Conservation (phyloP, 2,329 filamentous ascomycete species). For the Pseudophaeomoniella oleicola region DNA sequence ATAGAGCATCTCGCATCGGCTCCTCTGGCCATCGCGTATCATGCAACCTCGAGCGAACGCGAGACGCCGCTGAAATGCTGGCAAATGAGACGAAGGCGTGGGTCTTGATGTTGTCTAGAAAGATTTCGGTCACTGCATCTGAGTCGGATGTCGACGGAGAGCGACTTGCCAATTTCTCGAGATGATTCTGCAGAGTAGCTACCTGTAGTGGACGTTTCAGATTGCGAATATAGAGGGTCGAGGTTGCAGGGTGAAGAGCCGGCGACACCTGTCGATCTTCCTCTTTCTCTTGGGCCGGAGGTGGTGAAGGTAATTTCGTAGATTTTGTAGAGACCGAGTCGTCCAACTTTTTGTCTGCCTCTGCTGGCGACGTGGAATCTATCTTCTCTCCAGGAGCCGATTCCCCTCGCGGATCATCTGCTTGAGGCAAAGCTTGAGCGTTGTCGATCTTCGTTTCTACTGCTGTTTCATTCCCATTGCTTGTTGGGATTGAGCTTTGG, state of each 20-base stretch:
- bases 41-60: slow-evolving; percentile 65
- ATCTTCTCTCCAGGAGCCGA: slow-evolving; percentile 4
- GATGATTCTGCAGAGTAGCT: slow-evolving; percentile 50
- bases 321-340: background rate
- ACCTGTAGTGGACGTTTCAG: slow-evolving; percentile 76
- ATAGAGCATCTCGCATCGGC: slow-evolving; percentile 66
- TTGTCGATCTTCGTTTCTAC: too few species aligned
- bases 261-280: slow-evolving; percentile 31
- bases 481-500: too few species aligned
- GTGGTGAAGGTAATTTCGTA: slow-evolving; percentile 3
- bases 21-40: slow-evolving; percentile 76
- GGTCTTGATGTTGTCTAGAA: slow-evolving; percentile 71
- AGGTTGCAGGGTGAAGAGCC: slow-evolving; percentile 56
- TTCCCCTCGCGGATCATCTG: background rate
- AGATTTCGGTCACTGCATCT: slow-evolving; percentile 51
- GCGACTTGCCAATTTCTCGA: slow-evolving; percentile 53
- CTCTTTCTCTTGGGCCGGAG: slow-evolving; percentile 16
- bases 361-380: background rate
- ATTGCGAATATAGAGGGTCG: slow-evolving; percentile 75
- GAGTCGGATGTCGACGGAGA: slow-evolving; percentile 33
- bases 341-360: background rate
- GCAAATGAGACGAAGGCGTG: slow-evolving; percentile 72
- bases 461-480: too few species aligned
- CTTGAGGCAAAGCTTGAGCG: background rate
- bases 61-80: slow-evolving; percentile 54